Evolutionary conservation across 2,329 filamentous ascomycete genomes (phyloP).

Genomic region (Epichloe gansuensis): DNA sequence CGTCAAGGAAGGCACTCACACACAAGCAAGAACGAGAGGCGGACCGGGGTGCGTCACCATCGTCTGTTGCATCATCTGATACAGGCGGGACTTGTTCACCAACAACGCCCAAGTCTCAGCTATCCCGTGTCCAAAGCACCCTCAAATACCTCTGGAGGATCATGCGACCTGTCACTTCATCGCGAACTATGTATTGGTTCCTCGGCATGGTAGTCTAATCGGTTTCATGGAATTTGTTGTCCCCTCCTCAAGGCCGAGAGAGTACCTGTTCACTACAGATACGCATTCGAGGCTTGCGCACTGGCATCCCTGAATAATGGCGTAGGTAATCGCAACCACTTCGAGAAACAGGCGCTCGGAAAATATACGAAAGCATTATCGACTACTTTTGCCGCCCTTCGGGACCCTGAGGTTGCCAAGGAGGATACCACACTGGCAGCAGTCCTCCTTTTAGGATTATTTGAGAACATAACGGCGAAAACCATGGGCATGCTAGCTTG

Average conservation of each 20-base stretch:
- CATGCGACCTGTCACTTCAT: slow-evolving; percentile 48
- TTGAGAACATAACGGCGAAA: slow-evolving; percentile 46
- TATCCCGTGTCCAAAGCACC: slow-evolving; percentile 12
- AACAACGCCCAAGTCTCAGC: slow-evolving; percentile 12
- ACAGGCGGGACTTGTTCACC: slow-evolving; percentile 3
- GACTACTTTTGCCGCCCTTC: slow-evolving; percentile 39
- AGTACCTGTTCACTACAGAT: slow-evolving; percentile 34
- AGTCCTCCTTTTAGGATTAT: slow-evolving; percentile 47
- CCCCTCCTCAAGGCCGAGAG: slow-evolving; percentile 35
- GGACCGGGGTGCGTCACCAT: slow-evolving; percentile 9
- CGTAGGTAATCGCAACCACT: slow-evolving; percentile 20
- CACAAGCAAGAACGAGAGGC: slow-evolving; percentile 22
- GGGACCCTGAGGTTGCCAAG: slow-evolving; percentile 34
- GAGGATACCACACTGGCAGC: slow-evolving; percentile 47
- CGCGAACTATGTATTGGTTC: slow-evolving; percentile 46
- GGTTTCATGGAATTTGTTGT: slow-evolving; percentile 49
- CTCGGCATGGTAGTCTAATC: slow-evolving; percentile 34
- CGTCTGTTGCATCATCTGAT: slow-evolving; percentile 8
- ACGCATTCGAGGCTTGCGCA: slow-evolving; percentile 48
- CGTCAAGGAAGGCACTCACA: slow-evolving; percentile 34
- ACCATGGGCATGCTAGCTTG: slow-evolving; percentile 44
- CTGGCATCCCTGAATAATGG: slow-evolving; percentile 45
- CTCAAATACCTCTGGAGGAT: slow-evolving; percentile 38
- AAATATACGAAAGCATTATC: slow-evolving; percentile 44
- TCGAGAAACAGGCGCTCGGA: slow-evolving; percentile 30